These are phyloP conservation scores for Echinosophora koreensis DNA, from an alignment of 306 rosid genomes.

Conservation along the genomic window DNA sequence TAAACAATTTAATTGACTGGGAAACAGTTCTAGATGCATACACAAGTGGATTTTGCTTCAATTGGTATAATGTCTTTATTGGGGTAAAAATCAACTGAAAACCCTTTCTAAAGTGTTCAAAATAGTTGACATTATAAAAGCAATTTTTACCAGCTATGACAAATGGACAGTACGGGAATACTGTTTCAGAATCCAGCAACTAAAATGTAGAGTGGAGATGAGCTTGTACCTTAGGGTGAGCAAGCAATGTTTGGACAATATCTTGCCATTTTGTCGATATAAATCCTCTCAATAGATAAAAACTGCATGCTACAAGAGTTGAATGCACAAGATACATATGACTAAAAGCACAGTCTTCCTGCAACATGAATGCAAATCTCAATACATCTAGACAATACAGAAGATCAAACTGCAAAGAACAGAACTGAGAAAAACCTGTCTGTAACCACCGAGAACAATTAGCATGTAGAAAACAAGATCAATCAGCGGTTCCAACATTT, in stretches of 20 bases:
- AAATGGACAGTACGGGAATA: slow-evolving; percentile 31
- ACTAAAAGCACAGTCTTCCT: slow-evolving; percentile 68
- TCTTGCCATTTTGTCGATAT: slow-evolving; percentile 89
- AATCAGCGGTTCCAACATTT: slow-evolving; percentile 78
- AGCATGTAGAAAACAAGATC: slow-evolving; percentile 87
- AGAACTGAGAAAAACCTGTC: slow-evolving; percentile 69
- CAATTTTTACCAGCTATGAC: slow-evolving; percentile 22
- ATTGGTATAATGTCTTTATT: neutral
- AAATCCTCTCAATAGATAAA: slow-evolving; percentile 76
- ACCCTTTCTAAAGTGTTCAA: slow-evolving; percentile 5
- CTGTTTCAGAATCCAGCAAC: slow-evolving; percentile 26
- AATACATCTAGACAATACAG: slow-evolving; percentile 40
- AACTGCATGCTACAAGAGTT: slow-evolving; percentile 77
- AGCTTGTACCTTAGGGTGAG: slow-evolving; percentile 82
- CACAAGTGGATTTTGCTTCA: slow-evolving; percentile 18
- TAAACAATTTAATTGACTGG: slow-evolving; percentile 1
- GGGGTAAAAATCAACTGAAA: neutral
- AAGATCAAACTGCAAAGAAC: slow-evolving; percentile 44
- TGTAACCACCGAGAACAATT: slow-evolving; percentile 68
- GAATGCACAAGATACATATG: slow-evolving; percentile 68
- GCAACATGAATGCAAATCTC: slow-evolving; percentile 58
- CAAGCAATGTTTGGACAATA: slow-evolving; percentile 83
- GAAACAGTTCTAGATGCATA: slow-evolving; percentile 42
- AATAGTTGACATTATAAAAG: neutral
- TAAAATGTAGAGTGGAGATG: slow-evolving; percentile 21